These are phyloP conservation scores for Daldinia sp. DNA, from an alignment of 2,329 filamentous ascomycete species.

Conservation along the genomic window DNA sequence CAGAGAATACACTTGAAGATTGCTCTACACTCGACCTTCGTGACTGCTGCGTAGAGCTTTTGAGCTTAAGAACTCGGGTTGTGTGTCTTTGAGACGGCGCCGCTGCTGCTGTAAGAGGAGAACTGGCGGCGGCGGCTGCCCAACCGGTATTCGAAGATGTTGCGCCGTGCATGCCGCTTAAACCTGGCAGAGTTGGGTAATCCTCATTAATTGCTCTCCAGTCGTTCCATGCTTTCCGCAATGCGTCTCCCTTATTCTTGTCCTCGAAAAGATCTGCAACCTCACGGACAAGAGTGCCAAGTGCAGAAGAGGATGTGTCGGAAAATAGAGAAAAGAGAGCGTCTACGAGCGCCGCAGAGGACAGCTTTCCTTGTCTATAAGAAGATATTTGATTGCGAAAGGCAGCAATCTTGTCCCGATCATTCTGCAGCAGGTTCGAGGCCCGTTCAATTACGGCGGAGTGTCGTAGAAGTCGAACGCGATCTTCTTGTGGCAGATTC, in stretches of 20 bases:
- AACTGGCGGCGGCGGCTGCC: constrained; percentile 67
- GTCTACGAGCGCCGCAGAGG: constrained; percentile 83
- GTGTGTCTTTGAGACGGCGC: constrained; percentile 63
- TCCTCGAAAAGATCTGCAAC: constrained; percentile 94
- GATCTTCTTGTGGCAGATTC: constrained; percentile 78
- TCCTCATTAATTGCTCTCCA: constrained; percentile 97
- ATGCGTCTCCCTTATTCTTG: constrained; percentile 74
- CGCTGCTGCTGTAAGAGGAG: constrained; percentile 52
- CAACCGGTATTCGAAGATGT: constrained; percentile 69
- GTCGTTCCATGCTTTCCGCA: constrained; percentile 91
- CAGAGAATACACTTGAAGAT: constrained; percentile 36
- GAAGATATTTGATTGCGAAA: constrained; percentile 86
- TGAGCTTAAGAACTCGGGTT: constrained; percentile 68
- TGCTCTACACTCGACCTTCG: constrained; percentile 50
- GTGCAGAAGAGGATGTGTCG: constrained; percentile 80
- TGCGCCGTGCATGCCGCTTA: constrained; percentile 74
- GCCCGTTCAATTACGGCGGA: constrained; percentile 88
- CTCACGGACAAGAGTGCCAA: constrained; percentile 91
- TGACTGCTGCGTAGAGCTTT: constrained; percentile 62
- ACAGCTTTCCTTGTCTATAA: constrained; percentile 77
- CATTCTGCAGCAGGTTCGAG: constrained; percentile 81
- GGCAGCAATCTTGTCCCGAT: constrained; percentile 76
- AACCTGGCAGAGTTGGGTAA: constrained; percentile 87
- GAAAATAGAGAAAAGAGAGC: constrained; percentile 86
- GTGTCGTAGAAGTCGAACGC: constrained; percentile 83